Evolutionary conservation across 805 yeast species (phyloP), one percentile per base, ranked within the genome.

Genomic region (Pichia heedii): DNA sequence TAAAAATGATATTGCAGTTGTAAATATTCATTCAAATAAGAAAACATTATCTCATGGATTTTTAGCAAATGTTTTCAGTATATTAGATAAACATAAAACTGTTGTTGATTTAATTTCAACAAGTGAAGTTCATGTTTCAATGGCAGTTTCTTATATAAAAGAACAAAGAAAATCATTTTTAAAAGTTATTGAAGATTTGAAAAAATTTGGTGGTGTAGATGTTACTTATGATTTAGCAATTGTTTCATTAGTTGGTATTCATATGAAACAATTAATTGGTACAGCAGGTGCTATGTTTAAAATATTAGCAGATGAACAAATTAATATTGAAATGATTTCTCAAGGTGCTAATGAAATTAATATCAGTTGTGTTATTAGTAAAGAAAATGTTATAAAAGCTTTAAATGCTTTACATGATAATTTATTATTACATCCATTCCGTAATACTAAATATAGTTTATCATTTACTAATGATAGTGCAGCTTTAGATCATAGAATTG

Each of bases 261-360:
- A 90, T 62, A 90, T 93, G 97, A 88, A 88, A 59, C 96, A 89
- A 60, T 77, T 83, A 61, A 85, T 93, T 48, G 98, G 98, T 58
- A 89, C 87, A 60, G 98, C 98, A 0, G 96, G 97, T 38, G 81
- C 87, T 52, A 90, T 90, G 96, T 93, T 93, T 69, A 80, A 88
- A 54, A 86, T 94, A 2, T 70, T 93, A 53, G 97, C 97, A 8
- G 89, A 85, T 57, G 94, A 90, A 56, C 76, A 77, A 37, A 83
- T 93, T 59, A 93, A 93, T 66, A 87, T 93, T 54, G 98, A 93
- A 65, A 93, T 93, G 98, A 93, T 93, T 65, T 77, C 88, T 45
- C 98, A 93, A 72, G 98, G 98, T 55, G 96, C 97, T 18, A 90
- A 90, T 58, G 98, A 93, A 66, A 93, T 93, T 58, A 93, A 93